A percentile compares a stretch with the other conserved stretches of the same genome.
Conservation (phyloP, 2,329 filamentous ascomycete genomes). For the Neopestalotiopsis rosae region DNA sequence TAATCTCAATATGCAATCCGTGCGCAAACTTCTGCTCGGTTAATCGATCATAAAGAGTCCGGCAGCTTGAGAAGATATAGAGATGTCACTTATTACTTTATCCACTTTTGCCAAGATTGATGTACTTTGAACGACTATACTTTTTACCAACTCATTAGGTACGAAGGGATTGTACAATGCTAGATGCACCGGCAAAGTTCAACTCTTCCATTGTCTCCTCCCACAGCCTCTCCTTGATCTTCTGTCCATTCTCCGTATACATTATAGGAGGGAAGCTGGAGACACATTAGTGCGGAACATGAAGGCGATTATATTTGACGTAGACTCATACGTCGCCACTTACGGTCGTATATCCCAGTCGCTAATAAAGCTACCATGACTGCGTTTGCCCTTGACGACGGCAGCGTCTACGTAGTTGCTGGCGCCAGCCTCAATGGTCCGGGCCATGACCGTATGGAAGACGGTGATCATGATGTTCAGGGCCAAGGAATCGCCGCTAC, state of each 20-base stretch:
- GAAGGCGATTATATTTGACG: background rate
- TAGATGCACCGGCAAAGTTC: constrained; percentile 30
- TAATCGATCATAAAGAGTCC: too few relatives aligned
- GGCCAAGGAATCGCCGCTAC: background rate
- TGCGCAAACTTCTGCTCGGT: too few relatives aligned
- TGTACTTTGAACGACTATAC: background rate
- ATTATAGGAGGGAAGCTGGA: constrained; percentile 28
- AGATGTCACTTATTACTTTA: too few relatives aligned
- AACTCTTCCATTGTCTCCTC: constrained; percentile 36
- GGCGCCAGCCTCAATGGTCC: constrained; percentile 4
- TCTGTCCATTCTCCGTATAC: constrained; percentile 29
- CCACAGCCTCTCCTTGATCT: constrained; percentile 30
- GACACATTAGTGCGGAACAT: background rate
- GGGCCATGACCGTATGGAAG: background rate
- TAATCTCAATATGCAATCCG: too few relatives aligned
- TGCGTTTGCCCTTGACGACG: constrained; percentile 24
- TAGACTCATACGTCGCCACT: background rate
- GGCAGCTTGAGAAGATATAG: too few relatives aligned
- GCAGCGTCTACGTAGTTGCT: constrained; percentile 26
- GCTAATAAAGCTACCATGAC: constrained; percentile 22
- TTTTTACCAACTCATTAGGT: background rate
- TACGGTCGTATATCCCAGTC: constrained; percentile 25
- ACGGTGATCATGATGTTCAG: background rate
- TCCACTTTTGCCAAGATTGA: background rate
- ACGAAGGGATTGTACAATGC: constrained; percentile 23